A percentile compares a stretch with the other conserved stretches of the same genome.
Conservation (phyloP, 2,329 filamentous ascomycete genomes). For the Pseudocercospora ulei region DNA sequence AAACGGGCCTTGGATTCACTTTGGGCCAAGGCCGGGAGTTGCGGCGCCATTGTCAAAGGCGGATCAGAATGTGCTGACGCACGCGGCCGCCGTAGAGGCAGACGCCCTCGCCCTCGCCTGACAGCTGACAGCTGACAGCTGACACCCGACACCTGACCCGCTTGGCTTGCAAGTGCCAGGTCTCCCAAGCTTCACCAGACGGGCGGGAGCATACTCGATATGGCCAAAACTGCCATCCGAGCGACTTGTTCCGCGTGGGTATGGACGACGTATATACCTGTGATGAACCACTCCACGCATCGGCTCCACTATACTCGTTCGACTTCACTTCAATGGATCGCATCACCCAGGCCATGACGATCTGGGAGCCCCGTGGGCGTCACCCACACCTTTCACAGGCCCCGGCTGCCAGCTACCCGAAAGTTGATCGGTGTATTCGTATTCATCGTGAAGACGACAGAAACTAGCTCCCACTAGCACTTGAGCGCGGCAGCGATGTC, state of each 20-base stretch:
- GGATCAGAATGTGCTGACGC: constrained; percentile 4
- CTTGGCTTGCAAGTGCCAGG: neutral
- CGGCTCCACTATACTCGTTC: neutral
- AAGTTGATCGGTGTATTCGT: constrained; percentile 1
- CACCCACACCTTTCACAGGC: constrained; percentile 1
- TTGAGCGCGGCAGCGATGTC: neutral
- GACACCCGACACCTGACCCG: too few species aligned
- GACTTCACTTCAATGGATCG: neutral
- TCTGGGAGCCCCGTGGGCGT: constrained; percentile 6
- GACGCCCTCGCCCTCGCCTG: constrained; percentile 1
- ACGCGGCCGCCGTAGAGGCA: constrained; percentile 1
- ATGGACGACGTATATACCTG: neutral
- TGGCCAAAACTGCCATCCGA: constrained; percentile 3
- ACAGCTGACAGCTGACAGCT: too few species aligned
- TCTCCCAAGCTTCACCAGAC: neutral
- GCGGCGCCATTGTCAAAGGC: constrained; percentile 3
- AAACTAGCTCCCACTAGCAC: neutral
- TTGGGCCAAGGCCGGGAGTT: constrained; percentile 29
- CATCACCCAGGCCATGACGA: neutral
- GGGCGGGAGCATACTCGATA: constrained; percentile 3
- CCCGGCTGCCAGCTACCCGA: constrained; percentile 5
- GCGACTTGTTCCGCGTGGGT: neutral
- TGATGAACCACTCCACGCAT: neutral
- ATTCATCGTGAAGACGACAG: neutral
- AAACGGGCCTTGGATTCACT: constrained; percentile 39